Base-by-base conservation (phyloP, 78 protist species). In the Speleostelium caveatum region DNA sequence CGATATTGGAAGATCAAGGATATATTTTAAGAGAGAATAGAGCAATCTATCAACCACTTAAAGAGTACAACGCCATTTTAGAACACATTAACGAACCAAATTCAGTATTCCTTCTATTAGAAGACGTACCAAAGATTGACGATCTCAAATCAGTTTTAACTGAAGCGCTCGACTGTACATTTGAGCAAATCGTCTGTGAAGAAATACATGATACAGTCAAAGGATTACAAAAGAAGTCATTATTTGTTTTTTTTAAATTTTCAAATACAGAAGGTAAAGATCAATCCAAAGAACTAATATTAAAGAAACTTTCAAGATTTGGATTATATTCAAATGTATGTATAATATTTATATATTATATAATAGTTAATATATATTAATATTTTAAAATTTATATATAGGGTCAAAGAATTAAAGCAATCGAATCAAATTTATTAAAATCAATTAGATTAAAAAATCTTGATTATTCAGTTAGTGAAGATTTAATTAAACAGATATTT, bases 251-350 rank as follows among this genome's bases (percentile, higher is more conserved):
- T 1, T 4, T 66, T 45, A 14, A 6, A 21, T 2, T 66, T n/a
- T 53, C 73, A 19, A 56, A 56, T 21, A 56, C 21, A 56, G 30
- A 7, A 56, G n/a, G 6, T 10, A 45, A 45, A 14, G 10, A 10
- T 45, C 22, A 21, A 56, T 17, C 3, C 3, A 1, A 3, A 19
- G 51, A 51, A 5, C 7, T 5, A 17, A 6, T 10, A 12, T 53
- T 41, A 36, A 72, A 53, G 53, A 51, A 16, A 72, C n/a, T 72
- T 32, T 10, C 4, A 5, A 22, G 4, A 21, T 72, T 72, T 72
- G 78, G 78, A 51, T 0, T 72, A 16, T n/a, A 32, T 22, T 21
- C 26, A n/a, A 10, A n/a, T 72, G 78, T 72, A 72, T 26, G 63
- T 72, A 21, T 69, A n/a, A 22, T 0, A 45, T 28, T 41, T 2